Evolutionary conservation across 345 rosid genomes (phyloP).

Genomic region (Citrus australasica): DNA sequence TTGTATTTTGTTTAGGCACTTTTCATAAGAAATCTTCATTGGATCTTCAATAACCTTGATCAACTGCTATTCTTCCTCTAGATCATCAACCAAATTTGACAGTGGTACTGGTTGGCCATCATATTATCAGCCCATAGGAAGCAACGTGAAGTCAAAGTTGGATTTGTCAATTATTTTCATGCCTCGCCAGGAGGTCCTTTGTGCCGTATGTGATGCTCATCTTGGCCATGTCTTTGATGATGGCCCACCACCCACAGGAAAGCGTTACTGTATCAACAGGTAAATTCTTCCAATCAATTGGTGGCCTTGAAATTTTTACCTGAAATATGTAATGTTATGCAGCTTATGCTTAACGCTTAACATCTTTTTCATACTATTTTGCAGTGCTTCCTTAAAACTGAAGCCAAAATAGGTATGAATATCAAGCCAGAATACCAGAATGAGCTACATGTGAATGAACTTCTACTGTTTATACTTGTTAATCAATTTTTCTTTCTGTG

Average conservation of each 20-base stretch:
- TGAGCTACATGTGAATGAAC: not conserved
- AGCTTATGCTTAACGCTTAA: not conserved
- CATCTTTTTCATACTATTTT: conserved; percentile 4
- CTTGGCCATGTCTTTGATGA: conserved; percentile 90
- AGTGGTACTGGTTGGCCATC: conserved; percentile 99
- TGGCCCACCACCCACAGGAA: conserved; percentile 84
- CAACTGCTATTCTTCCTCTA: conserved; percentile 22
- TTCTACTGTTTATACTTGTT: not conserved
- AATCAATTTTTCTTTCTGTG: not conserved
- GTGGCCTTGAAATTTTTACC: not conserved
- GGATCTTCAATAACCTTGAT: not conserved
- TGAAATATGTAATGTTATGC: not conserved
- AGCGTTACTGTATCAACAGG: conserved; percentile 91
- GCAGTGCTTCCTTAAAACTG: conserved; percentile 48
- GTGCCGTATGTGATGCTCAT: conserved; percentile 71
- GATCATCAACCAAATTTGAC: conserved; percentile 90
- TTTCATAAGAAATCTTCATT: not conserved
- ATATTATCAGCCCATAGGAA: conserved; percentile 65
- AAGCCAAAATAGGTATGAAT: conserved; percentile 26
- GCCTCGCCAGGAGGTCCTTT: conserved; percentile 84
- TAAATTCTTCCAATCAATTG: not conserved
- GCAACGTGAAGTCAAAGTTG: conserved; percentile 63
- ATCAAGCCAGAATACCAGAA: not conserved
- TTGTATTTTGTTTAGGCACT: not conserved
- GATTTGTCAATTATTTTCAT: conserved; percentile 82